Conservation (phyloP, 768 basidiomycete species). For the Tricholoma hemisulphureum region DNA sequence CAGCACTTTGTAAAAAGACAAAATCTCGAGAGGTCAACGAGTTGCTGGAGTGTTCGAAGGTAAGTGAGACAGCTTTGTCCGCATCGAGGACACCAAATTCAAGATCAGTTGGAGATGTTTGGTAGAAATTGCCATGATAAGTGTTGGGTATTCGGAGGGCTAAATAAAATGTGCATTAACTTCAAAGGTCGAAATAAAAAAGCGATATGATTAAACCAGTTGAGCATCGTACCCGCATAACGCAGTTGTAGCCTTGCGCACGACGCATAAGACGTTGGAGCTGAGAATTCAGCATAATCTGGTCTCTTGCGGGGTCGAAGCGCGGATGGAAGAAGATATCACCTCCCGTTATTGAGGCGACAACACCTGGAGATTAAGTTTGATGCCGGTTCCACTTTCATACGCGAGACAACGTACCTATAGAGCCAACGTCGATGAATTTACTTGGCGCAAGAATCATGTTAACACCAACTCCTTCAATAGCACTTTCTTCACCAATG, state of each 20-base stretch:
- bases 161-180: constrained; percentile 21
- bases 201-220: constrained; percentile 51
- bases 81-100: constrained; percentile 79
- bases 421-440: constrained; percentile 83
- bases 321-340: constrained; percentile 90
- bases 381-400: background rate
- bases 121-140: constrained; percentile 74
- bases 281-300: constrained; percentile 66
- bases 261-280: constrained; percentile 65
- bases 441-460: constrained; percentile 81
- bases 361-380: constrained; percentile 43
- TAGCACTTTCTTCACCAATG: constrained; percentile 84
- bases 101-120: constrained; percentile 66
- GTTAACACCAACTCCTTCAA: constrained; percentile 87
- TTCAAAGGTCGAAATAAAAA: constrained; percentile 2
- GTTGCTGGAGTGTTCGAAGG: constrained; percentile 68
- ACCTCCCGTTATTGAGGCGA: constrained; percentile 80
- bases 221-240: constrained; percentile 80
- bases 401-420: constrained; percentile 48
- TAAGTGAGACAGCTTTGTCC: constrained; percentile 73
- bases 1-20: constrained; percentile 82
- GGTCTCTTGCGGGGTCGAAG: constrained; percentile 73
- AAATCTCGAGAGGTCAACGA: constrained; percentile 66
- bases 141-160: constrained; percentile 58
- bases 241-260: constrained; percentile 76